Percentiles rank a stretch among this genome's conserved stretches.
Conservation (phyloP, 768 basidiomycete genomes). For the Suillus subalutaceus region DNA sequence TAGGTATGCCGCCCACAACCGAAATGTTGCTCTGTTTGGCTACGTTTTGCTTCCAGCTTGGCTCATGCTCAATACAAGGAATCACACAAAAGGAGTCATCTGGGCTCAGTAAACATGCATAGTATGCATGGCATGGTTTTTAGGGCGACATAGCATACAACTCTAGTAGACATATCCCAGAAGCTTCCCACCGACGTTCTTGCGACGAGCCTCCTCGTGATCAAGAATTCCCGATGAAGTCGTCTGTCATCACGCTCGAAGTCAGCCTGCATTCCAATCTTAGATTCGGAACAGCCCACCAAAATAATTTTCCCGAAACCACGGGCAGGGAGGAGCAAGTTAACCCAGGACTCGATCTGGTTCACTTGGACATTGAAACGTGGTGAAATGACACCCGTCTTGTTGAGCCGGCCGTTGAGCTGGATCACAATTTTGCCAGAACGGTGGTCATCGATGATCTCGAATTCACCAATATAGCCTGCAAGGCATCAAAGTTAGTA, state of each 20-base stretch:
- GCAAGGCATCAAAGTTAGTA: slow-evolving; percentile 16
- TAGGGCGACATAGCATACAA: slow-evolving; percentile 27
- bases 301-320: slow-evolving; percentile 96
- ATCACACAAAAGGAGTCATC: slow-evolving; percentile 11
- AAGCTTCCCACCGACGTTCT: slow-evolving; percentile 96
- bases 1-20: not conserved
- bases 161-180: slow-evolving; percentile 88
- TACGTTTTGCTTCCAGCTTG: slow-evolving; percentile 1
- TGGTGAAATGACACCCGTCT: slow-evolving; percentile 99
- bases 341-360: slow-evolving; percentile 96
- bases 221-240: slow-evolving; percentile 98
- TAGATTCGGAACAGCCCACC: slow-evolving; percentile 45
- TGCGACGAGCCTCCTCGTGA: slow-evolving; percentile 98
- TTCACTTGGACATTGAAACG: slow-evolving; percentile 94
- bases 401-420: slow-evolving; percentile 98
- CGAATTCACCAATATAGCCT: slow-evolving; percentile 99
- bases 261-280: slow-evolving; percentile 7
- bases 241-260: slow-evolving; percentile 53
- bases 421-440: slow-evolving; percentile 98
- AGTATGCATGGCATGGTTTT: slow-evolving; percentile 17
- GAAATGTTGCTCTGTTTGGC: not conserved
- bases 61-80: slow-evolving; percentile 1
- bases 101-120: slow-evolving; percentile 13
- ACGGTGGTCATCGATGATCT: slow-evolving; percentile 98
- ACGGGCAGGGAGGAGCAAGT: slow-evolving; percentile 93